These are phyloP conservation scores for Phytopythium sindhum DNA, from an alignment of 352 stramenopile genomes.

Conservation along the genomic window DNA sequence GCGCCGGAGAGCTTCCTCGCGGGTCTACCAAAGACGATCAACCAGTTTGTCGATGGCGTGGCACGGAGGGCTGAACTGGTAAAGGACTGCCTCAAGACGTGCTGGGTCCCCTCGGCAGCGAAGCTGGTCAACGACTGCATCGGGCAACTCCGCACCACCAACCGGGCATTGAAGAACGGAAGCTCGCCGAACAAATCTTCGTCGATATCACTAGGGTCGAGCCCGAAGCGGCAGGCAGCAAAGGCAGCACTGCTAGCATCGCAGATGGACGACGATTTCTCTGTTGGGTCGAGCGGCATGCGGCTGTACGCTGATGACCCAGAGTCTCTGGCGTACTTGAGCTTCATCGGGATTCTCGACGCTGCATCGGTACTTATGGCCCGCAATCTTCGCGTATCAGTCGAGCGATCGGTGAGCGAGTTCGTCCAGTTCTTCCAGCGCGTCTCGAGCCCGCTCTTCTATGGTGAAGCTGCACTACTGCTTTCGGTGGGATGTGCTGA, in stretches of 20 bases:
- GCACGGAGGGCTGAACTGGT: constrained; percentile 74
- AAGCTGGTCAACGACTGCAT: constrained; percentile 70
- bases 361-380: constrained; percentile 89
- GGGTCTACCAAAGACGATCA: constrained; percentile 70
- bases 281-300: constrained; percentile 1
- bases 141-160: constrained; percentile 22
- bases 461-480: constrained; percentile 57
- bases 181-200: not conserved
- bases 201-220: not conserved
- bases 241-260: not conserved
- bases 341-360: constrained; percentile 74
- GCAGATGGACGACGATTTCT: not conserved
- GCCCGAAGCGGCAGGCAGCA: constrained; percentile 3
- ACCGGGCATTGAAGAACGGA: not conserved
- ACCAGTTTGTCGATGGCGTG: constrained; percentile 86
- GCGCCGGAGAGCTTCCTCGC: constrained; percentile 55
- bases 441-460: constrained; percentile 49
- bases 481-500: constrained; percentile 53
- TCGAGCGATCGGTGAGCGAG: constrained; percentile 76
- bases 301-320: constrained; percentile 25
- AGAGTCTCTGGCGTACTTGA: constrained; percentile 40
- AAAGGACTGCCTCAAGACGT: constrained; percentile 81
- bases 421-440: constrained; percentile 77
- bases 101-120: constrained; percentile 72
- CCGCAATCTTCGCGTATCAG: constrained; percentile 78